phyloP scores from a whole-genome alignment of 2,329 filamentous ascomycete genomes.

The Zymoseptoria passerinii region DNA sequence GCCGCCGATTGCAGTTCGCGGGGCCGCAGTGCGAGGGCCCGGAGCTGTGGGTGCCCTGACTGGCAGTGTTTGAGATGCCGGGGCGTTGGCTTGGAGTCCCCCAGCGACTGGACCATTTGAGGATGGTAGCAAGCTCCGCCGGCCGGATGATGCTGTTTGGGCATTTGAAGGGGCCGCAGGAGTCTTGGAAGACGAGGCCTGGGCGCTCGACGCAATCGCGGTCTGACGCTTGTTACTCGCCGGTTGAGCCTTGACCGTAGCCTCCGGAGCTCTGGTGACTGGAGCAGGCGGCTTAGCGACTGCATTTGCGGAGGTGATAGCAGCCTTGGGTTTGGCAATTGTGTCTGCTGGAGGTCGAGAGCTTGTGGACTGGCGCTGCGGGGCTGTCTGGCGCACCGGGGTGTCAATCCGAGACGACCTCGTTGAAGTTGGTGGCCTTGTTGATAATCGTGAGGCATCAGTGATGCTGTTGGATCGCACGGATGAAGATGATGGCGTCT shows the following conservation, averaged over 20 bases:
- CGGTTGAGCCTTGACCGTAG: neutral
- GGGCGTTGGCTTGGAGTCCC: neutral
- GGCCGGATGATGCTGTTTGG: neutral
- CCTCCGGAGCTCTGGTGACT: too few relatives aligned
- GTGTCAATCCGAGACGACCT: too few relatives aligned
- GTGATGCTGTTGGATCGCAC: neutral
- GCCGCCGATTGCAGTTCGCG: neutral
- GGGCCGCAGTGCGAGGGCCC: neutral
- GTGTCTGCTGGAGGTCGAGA: neutral
- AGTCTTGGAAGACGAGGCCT: neutral
- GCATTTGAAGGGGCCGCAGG: neutral
- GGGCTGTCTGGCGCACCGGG: too few relatives aligned
- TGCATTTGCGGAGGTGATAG: neutral
- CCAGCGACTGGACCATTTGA: neutral
- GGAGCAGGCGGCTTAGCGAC: neutral
- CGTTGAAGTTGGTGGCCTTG: neutral
- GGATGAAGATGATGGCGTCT: neutral
- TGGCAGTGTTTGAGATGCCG: neutral
- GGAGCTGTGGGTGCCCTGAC: neutral
- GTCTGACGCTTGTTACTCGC: neutral
- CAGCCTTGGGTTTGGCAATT: neutral
- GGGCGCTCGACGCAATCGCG: neutral
- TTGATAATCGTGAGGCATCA: neutral
- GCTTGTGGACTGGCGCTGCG: neutral
- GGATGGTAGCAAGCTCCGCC: neutral